Conservation (phyloP, 805 yeast species). For the Spathaspora gorwiae region DNA sequence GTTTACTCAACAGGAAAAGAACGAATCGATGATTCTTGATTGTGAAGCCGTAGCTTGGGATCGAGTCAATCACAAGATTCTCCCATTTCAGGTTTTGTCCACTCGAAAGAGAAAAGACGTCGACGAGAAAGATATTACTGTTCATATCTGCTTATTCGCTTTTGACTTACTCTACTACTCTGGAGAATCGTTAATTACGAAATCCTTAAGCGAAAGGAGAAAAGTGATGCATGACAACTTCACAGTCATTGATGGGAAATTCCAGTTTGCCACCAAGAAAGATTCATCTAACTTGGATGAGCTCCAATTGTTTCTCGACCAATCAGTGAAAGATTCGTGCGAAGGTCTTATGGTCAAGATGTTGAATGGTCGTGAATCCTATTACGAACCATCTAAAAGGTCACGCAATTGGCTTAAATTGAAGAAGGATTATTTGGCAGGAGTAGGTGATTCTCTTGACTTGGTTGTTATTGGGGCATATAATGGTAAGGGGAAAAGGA, state of each 20-base stretch:
- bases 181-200: slow-evolving; percentile 64
- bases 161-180: slow-evolving; percentile 80
- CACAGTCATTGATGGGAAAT: slow-evolving; percentile 64
- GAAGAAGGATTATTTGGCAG: slow-evolving; percentile 91
- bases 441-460: slow-evolving; percentile 94
- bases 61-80: slow-evolving; percentile 63
- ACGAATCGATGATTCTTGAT: slow-evolving; percentile 66
- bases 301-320: slow-evolving; percentile 79
- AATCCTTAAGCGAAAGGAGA: slow-evolving; percentile 69
- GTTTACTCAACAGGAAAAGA: slow-evolving; percentile 32
- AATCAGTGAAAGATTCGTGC: slow-evolving; percentile 82
- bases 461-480: slow-evolving; percentile 92
- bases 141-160: slow-evolving; percentile 86
- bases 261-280: slow-evolving; percentile 72
- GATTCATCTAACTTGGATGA: slow-evolving; percentile 69
- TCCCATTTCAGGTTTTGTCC: slow-evolving; percentile 90
- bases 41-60: slow-evolving; percentile 99
- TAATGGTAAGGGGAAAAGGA: slow-evolving; percentile 89
- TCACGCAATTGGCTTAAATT: slow-evolving; percentile 93
- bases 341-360: slow-evolving; percentile 96
- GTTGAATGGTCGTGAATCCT: slow-evolving; percentile 73
- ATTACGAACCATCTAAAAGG: slow-evolving; percentile 91
- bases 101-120: slow-evolving; percentile 95
- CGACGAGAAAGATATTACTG: slow-evolving; percentile 79
- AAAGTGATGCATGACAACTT: slow-evolving; percentile 53